These are phyloP conservation scores for Triangularia setosa DNA, from an alignment of 2,329 filamentous ascomycete species.

Conservation along the genomic window DNA sequence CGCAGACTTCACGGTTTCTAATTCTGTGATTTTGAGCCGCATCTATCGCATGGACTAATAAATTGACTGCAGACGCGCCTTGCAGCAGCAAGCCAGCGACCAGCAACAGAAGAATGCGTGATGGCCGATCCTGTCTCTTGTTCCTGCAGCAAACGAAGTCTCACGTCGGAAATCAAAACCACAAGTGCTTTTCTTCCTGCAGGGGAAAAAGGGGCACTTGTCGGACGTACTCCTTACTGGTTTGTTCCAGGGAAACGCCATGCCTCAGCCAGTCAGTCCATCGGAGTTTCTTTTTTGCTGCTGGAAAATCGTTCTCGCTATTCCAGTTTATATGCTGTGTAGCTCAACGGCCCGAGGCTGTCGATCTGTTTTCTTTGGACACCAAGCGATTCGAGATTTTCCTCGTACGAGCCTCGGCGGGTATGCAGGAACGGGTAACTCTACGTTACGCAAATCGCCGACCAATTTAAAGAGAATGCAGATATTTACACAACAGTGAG, in stretches of 20 bases:
- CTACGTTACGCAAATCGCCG: conserved; percentile 29
- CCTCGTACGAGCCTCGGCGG: background rate
- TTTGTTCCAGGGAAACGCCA: background rate
- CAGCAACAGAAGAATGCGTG: background rate
- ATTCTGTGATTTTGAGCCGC: conserved; percentile 16
- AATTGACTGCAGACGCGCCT: conserved; percentile 2
- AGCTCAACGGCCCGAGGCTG: conserved; percentile 5
- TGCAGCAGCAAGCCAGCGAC: background rate
- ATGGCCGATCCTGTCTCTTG: conserved; percentile 11
- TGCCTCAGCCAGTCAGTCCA: conserved; percentile 3
- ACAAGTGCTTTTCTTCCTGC: conserved; percentile 4
- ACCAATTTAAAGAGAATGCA: conserved; percentile 21
- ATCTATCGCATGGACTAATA: background rate
- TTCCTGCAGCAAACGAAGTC: conserved; percentile 16
- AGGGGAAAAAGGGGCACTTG: background rate
- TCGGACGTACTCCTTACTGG: background rate
- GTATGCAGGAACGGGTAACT: conserved; percentile 17
- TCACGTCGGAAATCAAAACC: background rate
- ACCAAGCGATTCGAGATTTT: background rate
- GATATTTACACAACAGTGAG: background rate
- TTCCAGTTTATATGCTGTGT: background rate
- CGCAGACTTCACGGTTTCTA: background rate
- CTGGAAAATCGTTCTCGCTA: background rate
- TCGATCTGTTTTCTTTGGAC: background rate
- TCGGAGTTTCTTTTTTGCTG: conserved; percentile 5